Evolutionary conservation across 805 yeast species (phyloP).

Genomic region (Nakazawaea laoshanensis): DNA sequence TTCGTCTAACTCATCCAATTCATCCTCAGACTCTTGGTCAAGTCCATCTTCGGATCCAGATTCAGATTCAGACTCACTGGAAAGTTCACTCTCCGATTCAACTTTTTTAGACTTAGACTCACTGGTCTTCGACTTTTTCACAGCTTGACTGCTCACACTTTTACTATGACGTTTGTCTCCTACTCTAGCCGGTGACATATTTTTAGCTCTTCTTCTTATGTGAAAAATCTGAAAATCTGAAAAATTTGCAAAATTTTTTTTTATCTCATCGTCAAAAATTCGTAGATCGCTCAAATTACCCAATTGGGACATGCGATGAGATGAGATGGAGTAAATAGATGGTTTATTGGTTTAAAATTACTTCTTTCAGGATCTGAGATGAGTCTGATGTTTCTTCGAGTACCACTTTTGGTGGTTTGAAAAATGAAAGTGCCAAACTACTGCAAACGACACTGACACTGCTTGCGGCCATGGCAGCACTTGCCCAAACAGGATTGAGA

Average conservation of each 20-base stretch:
- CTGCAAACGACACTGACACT: conserved; percentile 51
- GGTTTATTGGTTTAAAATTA: too few relatives aligned
- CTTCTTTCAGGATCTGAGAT: too few relatives aligned
- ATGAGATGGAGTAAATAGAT: too few relatives aligned
- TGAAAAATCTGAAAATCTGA: conserved; percentile 4
- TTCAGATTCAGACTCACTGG: conserved; percentile 11
- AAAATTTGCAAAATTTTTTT: conserved; percentile 3
- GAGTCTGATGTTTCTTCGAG: background rate
- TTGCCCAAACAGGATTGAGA: conserved; percentile 56
- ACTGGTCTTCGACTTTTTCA: conserved; percentile 7
- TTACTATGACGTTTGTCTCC: conserved; percentile 4
- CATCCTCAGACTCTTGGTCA: conserved; percentile 21
- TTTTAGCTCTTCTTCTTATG: background rate
- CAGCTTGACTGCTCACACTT: background rate
- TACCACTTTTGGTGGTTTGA: conserved; percentile 25
- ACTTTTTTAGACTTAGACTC: conserved; percentile 1
- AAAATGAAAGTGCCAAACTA: conserved; percentile 42
- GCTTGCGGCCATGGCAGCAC: conserved; percentile 58
- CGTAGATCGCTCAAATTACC: too few relatives aligned
- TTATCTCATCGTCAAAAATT: background rate
- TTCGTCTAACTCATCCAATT: conserved; percentile 17
- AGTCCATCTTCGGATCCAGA: conserved; percentile 13
- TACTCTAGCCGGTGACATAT: conserved; percentile 7
- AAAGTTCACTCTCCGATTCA: conserved; percentile 3
- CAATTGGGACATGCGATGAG: too few relatives aligned